Percentiles rank a stretch among this genome's conserved stretches.
These are phyloP conservation scores for Acanthamoeba castellanii DNA, from an alignment of 208 protist species.

Conservation along the genomic window DNA sequence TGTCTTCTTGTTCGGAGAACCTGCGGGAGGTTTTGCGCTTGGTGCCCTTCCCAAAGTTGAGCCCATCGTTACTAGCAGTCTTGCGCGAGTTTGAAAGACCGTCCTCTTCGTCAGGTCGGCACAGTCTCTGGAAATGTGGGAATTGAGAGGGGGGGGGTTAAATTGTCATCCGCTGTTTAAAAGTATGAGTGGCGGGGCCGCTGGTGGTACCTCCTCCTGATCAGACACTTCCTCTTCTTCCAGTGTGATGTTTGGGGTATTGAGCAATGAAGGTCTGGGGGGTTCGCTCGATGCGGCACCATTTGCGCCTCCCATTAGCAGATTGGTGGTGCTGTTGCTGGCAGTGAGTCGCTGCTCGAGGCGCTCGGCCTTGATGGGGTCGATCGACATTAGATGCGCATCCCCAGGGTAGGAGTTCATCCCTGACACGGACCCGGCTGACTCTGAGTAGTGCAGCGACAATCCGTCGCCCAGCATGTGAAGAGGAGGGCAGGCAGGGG, in stretches of 20 bases:
- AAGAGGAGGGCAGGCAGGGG: not conserved
- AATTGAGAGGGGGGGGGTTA: not conserved
- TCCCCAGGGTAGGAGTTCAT: slow-evolving; percentile 21
- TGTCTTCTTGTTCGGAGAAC: slow-evolving; percentile 24
- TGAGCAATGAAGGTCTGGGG: too few relatives aligned
- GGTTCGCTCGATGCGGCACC: not conserved
- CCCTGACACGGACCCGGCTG: slow-evolving; percentile 1
- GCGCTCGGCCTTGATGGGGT: slow-evolving; percentile 65
- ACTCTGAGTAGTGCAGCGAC: slow-evolving; percentile 54
- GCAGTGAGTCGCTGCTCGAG: slow-evolving; percentile 57
- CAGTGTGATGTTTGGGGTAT: not conserved
- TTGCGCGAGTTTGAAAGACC: slow-evolving; percentile 34
- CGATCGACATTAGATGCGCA: slow-evolving; percentile 24
- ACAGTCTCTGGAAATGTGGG: not conserved
- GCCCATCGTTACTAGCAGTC: not conserved
- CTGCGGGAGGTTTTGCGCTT: not conserved
- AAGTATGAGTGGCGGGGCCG: not conserved
- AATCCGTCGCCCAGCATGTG: slow-evolving; percentile 8
- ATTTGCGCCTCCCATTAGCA: not conserved
- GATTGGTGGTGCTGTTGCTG: slow-evolving; percentile 23
- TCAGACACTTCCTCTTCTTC: slow-evolving; percentile 11
- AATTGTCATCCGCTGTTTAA: not conserved
- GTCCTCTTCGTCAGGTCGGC: not conserved
- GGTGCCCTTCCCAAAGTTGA: not conserved
- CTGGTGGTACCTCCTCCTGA: not conserved